Evolutionary conservation across 257 asterid genomes (phyloP), one percentile per base, ranked within the genome.

Genomic region (Solanum pennellii): DNA sequence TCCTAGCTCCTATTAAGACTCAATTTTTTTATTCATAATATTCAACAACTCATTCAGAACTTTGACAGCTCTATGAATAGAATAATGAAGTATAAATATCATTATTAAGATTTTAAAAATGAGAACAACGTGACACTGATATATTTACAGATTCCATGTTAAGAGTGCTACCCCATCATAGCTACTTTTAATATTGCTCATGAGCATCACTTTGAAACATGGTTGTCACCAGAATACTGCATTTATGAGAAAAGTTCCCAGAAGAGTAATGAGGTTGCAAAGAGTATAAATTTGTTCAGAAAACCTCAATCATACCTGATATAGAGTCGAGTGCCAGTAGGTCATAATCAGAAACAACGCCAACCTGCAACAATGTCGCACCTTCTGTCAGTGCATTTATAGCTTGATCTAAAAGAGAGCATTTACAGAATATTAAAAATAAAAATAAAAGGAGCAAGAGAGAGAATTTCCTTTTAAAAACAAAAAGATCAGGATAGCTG

Each of bases 291-390:
- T 66, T 85, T 85, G 66, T 65, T 44, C 83, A 42, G 47, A 82
- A 41, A 82, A 87, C 62, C 69, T 23, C 62, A 87, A 88, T 33
- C 35, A 56, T 94, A 96, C 98, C 98, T 94, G 98, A 96, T 88
- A 96, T 92, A 89, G 98, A 91, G 91, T 94, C 98, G 12, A 96
- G 96, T 37, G 98, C 98, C 93, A 96, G 90, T 86, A 96, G 88
- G 89, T 96, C 98, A 83, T 96, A 96, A 92, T 96, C 98, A 84
- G 98, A 96, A 89, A 96, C 95, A 89, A 96, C 98, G 33, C 98
- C 98, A 83, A 96, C 87, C 87, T 85, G 44, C 87, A 85, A 62
- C 44, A 85, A 56, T 41, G 79, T 15, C 5, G 35, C 82, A 42
- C 33, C 65, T 85, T 82, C 45, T 49, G 42, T 82, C 85, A 82